Percentiles rank a stretch among this genome's conserved stretches.
Conservation (phyloP, 768 basidiomycete genomes). For the Boletus speciosus region DNA sequence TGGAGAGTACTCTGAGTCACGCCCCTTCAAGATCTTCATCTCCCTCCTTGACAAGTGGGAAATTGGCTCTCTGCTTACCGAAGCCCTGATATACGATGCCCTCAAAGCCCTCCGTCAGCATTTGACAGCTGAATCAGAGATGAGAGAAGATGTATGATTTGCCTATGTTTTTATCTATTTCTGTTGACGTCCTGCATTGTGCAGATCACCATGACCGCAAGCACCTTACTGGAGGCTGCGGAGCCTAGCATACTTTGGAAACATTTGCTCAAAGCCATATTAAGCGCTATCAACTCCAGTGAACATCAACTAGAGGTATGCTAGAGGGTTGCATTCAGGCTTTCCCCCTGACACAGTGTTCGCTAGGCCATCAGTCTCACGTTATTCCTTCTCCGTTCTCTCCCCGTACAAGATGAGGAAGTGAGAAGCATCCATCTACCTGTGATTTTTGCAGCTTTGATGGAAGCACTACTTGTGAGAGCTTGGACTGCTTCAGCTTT, state of each 20-base stretch:
- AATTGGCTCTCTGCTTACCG: constrained; percentile 79
- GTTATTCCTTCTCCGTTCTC: constrained; percentile 67
- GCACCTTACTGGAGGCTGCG: constrained; percentile 86
- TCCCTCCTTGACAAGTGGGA: constrained; percentile 97
- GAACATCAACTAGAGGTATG: constrained; percentile 48
- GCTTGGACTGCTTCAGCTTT: neutral
- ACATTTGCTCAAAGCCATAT: constrained; percentile 56
- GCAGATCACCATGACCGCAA: constrained; percentile 78
- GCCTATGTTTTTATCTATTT: neutral
- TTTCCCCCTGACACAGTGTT: constrained; percentile 3
- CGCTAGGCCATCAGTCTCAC: constrained; percentile 63
- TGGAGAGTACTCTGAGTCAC: constrained; percentile 68
- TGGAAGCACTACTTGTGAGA: constrained; percentile 63
- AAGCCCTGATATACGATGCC: constrained; percentile 73
- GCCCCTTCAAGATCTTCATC: constrained; percentile 95
- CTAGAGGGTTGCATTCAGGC: neutral
- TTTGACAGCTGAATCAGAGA: constrained; percentile 49
- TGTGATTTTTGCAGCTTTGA: constrained; percentile 64
- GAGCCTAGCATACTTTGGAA: constrained; percentile 90
- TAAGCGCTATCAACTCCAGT: constrained; percentile 50
- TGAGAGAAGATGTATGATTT: constrained; percentile 56
- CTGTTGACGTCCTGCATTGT: neutral
- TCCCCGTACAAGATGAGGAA: constrained; percentile 85
- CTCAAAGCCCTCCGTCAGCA: constrained; percentile 67
- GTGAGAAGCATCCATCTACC: constrained; percentile 78